Percentiles rank a stretch among this genome's conserved stretches.
These are phyloP conservation scores for Stylonectria norvegica DNA, from an alignment of 2,329 filamentous ascomycete species.

Conservation along the genomic window DNA sequence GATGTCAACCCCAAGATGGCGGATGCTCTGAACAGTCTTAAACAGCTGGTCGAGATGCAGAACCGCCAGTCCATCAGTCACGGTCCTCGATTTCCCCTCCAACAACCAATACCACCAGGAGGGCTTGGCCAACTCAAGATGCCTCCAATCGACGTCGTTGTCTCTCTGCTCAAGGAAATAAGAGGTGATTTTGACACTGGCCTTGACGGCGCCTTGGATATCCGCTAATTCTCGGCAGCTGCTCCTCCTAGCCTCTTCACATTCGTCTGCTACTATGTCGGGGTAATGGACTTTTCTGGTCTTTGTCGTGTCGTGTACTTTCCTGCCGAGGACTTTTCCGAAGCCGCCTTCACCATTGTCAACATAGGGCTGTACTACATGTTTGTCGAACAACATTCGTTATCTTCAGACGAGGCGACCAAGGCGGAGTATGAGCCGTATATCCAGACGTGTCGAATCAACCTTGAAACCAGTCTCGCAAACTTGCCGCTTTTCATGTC, in stretches of 20 bases:
- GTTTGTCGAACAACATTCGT: constrained; percentile 44
- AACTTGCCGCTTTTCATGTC: constrained; percentile 56
- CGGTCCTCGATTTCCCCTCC: constrained; percentile 44
- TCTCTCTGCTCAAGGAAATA: constrained; percentile 46
- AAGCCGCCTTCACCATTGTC: constrained; percentile 49
- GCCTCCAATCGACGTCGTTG: constrained; percentile 51
- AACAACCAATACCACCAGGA: constrained; percentile 43
- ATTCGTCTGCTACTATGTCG: constrained; percentile 48
- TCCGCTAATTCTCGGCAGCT: constrained; percentile 30
- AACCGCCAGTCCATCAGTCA: constrained; percentile 39
- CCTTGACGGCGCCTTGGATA: background rate
- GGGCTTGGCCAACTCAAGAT: constrained; percentile 51
- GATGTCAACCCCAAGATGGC: constrained; percentile 50
- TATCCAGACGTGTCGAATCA: constrained; percentile 42
- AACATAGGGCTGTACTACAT: constrained; percentile 49
- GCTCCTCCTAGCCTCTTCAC: constrained; percentile 48
- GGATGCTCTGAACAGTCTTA: constrained; percentile 48
- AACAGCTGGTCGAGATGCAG: constrained; percentile 52
- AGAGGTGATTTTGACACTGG: constrained; percentile 35
- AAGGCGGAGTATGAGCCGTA: constrained; percentile 38
- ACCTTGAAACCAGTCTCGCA: constrained; percentile 48
- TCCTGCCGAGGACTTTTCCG: constrained; percentile 47
- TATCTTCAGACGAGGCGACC: constrained; percentile 31
- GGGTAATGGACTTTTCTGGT: constrained; percentile 47
- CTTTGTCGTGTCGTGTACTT: constrained; percentile 51